Evolutionary conservation across 2,329 filamentous ascomycete genomes (phyloP), one percentile per base, ranked within the genome.

Genomic region (Xylariaceae sp.): DNA sequence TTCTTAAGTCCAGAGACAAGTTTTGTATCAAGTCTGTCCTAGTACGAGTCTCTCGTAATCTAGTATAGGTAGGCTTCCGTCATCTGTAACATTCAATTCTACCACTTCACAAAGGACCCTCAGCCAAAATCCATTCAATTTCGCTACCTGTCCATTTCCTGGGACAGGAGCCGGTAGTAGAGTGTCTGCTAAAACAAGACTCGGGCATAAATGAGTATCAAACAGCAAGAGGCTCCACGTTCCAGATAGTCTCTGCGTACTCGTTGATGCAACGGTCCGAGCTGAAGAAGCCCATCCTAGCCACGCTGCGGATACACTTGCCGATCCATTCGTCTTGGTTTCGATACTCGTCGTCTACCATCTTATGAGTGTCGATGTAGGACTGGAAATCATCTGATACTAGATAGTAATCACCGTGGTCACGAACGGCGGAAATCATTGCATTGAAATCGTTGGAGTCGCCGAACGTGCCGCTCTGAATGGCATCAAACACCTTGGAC

Each of bases 181-280:
- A n/a, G n/a, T n/a, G n/a, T n/a, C n/a, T n/a, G n/a, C n/a, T n/a
- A n/a, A n/a, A n/a, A n/a, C n/a, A n/a, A n/a, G n/a, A n/a, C n/a
- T n/a, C n/a, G n/a, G n/a, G n/a, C n/a, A n/a, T n/a, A n/a, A n/a
- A n/a, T n/a, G n/a, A n/a, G n/a, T n/a, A n/a, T n/a, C 70, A 66
- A 22, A 69, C 69, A 26, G 67, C 66, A 41, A 93, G 64, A 19
- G 91, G 90, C 72, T 97, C 91, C 30, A 95, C 74, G 60, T 97
- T 97, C 93, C 93, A 98, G 64, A 98, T 96, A 50, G 77, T 83
- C 64, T 98, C 91, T 0, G 93, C 93, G 68, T 98, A 98, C 74
- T 96, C 90, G 57, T 91, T 88, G 64, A 97, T 96, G 68, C 91
- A 95, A 30, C 91, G 79, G 64, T 97, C 91, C 50, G 86, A 91